Conservation (phyloP, 192 early-diverging fungal genomes). For the Coemansia sp. region DNA sequence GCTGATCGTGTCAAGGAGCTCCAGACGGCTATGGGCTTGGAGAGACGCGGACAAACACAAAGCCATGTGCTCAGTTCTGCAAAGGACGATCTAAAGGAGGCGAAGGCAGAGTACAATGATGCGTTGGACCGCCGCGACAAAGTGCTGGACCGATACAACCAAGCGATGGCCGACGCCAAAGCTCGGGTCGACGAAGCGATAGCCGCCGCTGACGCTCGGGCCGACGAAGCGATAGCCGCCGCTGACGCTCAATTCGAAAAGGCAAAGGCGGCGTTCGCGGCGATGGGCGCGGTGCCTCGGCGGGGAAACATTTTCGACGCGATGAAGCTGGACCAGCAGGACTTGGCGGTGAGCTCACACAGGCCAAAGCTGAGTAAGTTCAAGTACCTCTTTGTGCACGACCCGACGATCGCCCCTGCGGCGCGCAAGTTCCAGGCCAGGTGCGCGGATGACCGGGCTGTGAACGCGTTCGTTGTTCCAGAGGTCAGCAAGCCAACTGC, state of each 20-base stretch:
- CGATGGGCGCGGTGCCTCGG: not conserved
- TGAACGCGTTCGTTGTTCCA: not conserved
- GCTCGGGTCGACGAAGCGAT: no score
- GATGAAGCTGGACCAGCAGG: not conserved
- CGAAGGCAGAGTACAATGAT: no score
- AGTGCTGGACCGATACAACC: no score
- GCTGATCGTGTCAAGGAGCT: no score
- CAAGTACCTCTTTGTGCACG: not conserved
- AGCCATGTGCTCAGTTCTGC: no score
- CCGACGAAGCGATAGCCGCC: not conserved
- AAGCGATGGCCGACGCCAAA: no score
- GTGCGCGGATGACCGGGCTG: no score
- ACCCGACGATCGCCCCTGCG: not conserved
- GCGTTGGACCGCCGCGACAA: no score
- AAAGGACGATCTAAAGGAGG: no score
- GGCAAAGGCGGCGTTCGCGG: not conserved
- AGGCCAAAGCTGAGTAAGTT: not conserved
- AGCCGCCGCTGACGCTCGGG: no score
- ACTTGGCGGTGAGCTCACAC: not conserved
- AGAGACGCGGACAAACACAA: no score
- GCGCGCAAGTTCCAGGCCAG: not conserved
- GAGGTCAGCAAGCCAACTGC: not conserved
- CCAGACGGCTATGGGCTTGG: no score
- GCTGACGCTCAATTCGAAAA: not conserved
- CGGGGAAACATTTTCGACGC: not conserved